Evolutionary conservation across 305 asterid species (phyloP), one percentile per base, ranked within the genome.

Genomic region (Fraxinus dipetala): DNA sequence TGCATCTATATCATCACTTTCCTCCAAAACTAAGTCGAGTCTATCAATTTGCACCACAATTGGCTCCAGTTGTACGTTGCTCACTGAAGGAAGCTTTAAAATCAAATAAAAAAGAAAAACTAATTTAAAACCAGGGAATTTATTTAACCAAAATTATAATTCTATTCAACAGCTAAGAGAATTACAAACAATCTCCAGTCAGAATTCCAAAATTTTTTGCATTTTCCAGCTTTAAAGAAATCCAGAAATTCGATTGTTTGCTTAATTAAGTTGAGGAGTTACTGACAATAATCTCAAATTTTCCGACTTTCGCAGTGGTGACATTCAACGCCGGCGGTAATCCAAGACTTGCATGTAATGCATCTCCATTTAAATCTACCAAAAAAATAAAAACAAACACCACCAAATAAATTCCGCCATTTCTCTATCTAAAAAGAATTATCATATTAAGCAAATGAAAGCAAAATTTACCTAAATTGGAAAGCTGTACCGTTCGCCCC

Each of bases 321-420:
- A 96, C 99, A 87, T 91, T 91, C 83, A 96, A 80, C 77, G 98
- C 98, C 54, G 98, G 97, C 20, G 99, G 99, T 75, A 96, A 91
- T 72, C 99, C 99, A n/a, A 94, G 80, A 84, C 99, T 94, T n/a
- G 98, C 98, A 82, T 96, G 98, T 86, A 96, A 78, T 32, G 99
- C 97, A 75, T 96, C 99, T 75, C 98, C 98, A 82, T 94, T 90
- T 77, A 96, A 89, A 86, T 96, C 99, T 96, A 80, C 87, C 83
- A 79, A 59, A 85, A 80, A 83, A 70, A 26, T 24, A 28, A 36
- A 65, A 45, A 79, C 51, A 82, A 76, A 40, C 40, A 35, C 10
- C 69, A 80, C 80, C 78, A 14, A 83, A 80, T 28, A 67, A 85
- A 80, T 59, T 75, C 54, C 83, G 83, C 82, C 82, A 81, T 51